Evolutionary conservation across 2,329 filamentous ascomycete genomes (phyloP).

Genomic region (Eurotiales sp.): DNA sequence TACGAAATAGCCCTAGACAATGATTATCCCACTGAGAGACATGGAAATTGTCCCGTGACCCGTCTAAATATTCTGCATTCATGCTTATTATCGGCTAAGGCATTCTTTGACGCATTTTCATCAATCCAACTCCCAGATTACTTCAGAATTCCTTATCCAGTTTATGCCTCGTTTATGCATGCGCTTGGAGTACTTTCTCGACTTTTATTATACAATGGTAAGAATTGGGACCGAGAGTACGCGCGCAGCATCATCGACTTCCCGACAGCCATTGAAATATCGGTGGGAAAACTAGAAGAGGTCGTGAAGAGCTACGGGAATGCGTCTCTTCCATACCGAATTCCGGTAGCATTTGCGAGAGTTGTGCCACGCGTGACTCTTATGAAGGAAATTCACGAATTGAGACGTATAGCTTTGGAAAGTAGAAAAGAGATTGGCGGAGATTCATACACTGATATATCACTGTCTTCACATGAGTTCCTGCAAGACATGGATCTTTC

Average conservation of each 20-base stretch:
- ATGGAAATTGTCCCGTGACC: slow-evolving; percentile 34
- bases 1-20: slow-evolving; percentile 23
- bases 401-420: not conserved
- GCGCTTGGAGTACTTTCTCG: slow-evolving; percentile 29
- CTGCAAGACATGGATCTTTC: not conserved
- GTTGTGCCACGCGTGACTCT: not conserved
- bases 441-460: not conserved
- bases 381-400: not conserved
- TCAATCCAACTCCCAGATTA: slow-evolving; percentile 43
- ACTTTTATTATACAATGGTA: slow-evolving; percentile 20
- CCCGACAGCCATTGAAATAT: slow-evolving; percentile 16
- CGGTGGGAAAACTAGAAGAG: slow-evolving; percentile 20
- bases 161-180: slow-evolving; percentile 48
- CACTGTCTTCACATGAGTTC: not conserved
- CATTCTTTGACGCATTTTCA: slow-evolving; percentile 51
- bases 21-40: slow-evolving; percentile 39
- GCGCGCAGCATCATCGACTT: slow-evolving; percentile 22
- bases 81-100: slow-evolving; percentile 45
- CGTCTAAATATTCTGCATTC: slow-evolving; percentile 51
- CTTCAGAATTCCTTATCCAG: slow-evolving; percentile 46
- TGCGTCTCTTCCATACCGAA: not conserved
- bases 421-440: not conserved
- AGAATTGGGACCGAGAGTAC: slow-evolving; percentile 26
- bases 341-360: not conserved
- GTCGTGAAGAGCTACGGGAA: slow-evolving; percentile 3